These are phyloP conservation scores for Limonomyces culmigenus DNA, from an alignment of 1,284 basidiomycete genomes.

Conservation along the genomic window DNA sequence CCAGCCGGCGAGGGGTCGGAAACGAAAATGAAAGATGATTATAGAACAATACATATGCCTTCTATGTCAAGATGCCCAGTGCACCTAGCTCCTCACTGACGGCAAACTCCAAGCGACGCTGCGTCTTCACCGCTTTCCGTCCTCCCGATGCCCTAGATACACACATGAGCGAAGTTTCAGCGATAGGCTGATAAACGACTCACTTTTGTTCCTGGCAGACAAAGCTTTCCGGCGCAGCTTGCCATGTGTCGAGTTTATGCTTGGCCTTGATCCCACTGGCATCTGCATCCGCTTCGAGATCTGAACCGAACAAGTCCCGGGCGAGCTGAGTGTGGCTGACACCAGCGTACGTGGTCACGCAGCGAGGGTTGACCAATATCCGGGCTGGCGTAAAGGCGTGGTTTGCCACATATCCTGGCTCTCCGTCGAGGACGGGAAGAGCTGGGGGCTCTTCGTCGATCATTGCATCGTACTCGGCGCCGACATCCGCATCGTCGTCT, in stretches of 20 bases:
- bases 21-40: too few relatives aligned
- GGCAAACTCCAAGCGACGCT: constrained; percentile 74
- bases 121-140: constrained; percentile 81
- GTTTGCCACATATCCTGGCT: constrained; percentile 54
- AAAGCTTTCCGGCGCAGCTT: constrained; percentile 85
- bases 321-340: constrained; percentile 88
- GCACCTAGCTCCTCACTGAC: constrained; percentile 51
- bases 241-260: constrained; percentile 85
- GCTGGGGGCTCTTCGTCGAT: constrained; percentile 39
- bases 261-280: constrained; percentile 30
- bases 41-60: not conserved
- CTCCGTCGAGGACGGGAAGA: constrained; percentile 20
- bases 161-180: constrained; percentile 4
- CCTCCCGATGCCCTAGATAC: constrained; percentile 62
- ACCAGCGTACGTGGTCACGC: constrained; percentile 91
- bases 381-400: constrained; percentile 72
- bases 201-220: constrained; percentile 90
- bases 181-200: constrained; percentile 8
- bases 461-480: constrained; percentile 83
- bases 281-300: constrained; percentile 32
- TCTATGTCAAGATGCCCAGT: not conserved
- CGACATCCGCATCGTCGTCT: constrained; percentile 63
- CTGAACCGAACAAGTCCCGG: constrained; percentile 76
- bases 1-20: too few relatives aligned
- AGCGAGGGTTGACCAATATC: constrained; percentile 86